These are phyloP conservation scores for Fusarium verticillioides DNA, from an alignment of 2,329 filamentous ascomycete genomes.

Conservation along the genomic window DNA sequence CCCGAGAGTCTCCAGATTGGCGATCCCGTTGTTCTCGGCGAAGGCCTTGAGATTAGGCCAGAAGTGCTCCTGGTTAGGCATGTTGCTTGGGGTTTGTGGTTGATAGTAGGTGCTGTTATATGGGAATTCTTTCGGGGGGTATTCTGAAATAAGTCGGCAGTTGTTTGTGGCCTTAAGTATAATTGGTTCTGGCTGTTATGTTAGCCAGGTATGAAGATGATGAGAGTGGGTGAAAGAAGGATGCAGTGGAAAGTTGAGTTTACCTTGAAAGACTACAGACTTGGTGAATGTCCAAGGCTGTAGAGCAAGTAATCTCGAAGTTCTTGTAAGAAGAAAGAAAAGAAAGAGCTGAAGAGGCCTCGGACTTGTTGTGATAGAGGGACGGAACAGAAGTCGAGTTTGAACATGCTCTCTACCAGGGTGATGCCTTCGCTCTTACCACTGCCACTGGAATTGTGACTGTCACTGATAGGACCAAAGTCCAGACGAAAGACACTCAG, in stretches of 20 bases:
- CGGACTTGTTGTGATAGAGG: background rate
- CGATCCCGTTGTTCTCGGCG: background rate
- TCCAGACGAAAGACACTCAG: background rate
- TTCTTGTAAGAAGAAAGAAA: background rate
- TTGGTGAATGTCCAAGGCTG: background rate
- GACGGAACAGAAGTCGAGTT: background rate
- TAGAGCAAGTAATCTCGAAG: background rate
- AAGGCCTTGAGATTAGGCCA: background rate
- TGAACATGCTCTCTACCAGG: background rate
- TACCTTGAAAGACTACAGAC: background rate
- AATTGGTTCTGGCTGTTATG: accelerated
- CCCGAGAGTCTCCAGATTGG: background rate
- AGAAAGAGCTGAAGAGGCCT: background rate
- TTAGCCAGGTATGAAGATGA: background rate
- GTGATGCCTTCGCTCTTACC: background rate
- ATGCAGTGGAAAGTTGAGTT: background rate
- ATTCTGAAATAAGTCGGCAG: background rate
- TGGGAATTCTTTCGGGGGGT: background rate
- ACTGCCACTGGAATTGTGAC: background rate
- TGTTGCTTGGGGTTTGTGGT: background rate
- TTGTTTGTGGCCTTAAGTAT: background rate
- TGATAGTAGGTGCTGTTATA: accelerated
- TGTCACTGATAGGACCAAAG: background rate
- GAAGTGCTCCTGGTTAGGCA: background rate
- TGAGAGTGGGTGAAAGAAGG: background rate